Evolutionary conservation across 176 grass and related monocot genomes (phyloP), one percentile per base, ranked within the genome.

Genomic region (Musa acuminata): DNA sequence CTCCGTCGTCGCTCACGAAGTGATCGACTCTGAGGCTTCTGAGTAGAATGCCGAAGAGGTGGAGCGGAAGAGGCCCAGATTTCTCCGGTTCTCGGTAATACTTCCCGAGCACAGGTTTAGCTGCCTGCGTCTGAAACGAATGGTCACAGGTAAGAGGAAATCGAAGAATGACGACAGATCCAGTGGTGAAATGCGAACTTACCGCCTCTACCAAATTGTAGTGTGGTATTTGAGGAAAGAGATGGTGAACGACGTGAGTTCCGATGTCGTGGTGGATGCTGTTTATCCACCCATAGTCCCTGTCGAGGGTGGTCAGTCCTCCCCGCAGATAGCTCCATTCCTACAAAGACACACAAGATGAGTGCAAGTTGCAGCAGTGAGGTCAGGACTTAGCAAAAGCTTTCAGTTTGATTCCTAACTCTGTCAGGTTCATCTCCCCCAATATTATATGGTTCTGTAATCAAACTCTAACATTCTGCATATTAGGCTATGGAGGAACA

Each of bases 251-350:
- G 79, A 97, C 90, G 80, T 97, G 94, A 57, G 94, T 97, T 75
- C 87, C 94, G 60, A 97, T 97, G 80, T 97, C 85, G 51, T 97
- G 94, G 82, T 97, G 94, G 71, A 97, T 89, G 17, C 67, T 93
- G 79, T 90, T 97, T 81, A 97, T 93, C 94, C 90, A 97, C 9
- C 94, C 94, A 9, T 97, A 97, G 80, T 97, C 94, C 20, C 87
- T 25, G 79, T 97, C 94, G 13, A 97, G 59, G 0, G 94, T 97
- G 1, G 94, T 97, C 52, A 97, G 80, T 1, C 79, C 94, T 8
- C 94, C 94, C 10, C 94, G 84, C 4, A 93, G 87, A 58, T 97
- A 97, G 87, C 84, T 97, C 94, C 94, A 93, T 81, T 97, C 94
- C 90, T 95, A 52, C 5, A 8, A 68, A 43, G 26, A 27, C 2